Evolutionary conservation across 192 early-diverging fungal species (phyloP).

Genomic region (Entrophospora sp.): DNA sequence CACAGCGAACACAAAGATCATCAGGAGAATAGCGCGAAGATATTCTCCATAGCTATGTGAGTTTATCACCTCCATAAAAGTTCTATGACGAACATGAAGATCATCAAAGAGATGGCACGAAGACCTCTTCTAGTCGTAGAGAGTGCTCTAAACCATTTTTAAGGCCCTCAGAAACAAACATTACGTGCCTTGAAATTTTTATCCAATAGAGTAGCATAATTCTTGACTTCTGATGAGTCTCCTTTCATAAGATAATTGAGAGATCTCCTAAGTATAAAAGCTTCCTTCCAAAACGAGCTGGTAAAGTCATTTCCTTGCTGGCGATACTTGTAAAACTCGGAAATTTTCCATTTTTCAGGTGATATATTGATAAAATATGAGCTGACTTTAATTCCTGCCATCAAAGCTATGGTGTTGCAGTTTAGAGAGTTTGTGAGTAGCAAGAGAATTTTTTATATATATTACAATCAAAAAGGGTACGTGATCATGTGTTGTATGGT

Average conservation of each 20-base stretch:
- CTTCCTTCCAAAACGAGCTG: neutral
- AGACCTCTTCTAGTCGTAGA: neutral
- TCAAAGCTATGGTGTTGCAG: no score
- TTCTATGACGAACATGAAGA: neutral
- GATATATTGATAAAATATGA: neutral
- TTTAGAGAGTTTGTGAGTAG: no score
- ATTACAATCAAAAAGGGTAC: no score
- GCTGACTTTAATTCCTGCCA: neutral
- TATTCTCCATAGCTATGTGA: neutral
- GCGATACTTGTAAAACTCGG: neutral
- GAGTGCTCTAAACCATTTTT: neutral
- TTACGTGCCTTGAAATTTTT: neutral
- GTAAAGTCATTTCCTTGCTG: neutral
- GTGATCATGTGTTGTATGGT: no score
- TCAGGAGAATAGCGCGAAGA: neutral
- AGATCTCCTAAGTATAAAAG: neutral
- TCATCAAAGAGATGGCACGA: neutral
- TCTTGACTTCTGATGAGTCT: neutral
- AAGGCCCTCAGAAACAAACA: neutral
- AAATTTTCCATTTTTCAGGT: neutral
- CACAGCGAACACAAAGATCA: neutral
- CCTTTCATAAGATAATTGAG: neutral
- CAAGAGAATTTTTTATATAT: no score
- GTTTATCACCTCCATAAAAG: neutral
- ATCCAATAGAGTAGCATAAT: neutral